Evolutionary conservation across 2,329 filamentous ascomycete genomes (phyloP).

Genomic region (Pseudogymnoascus verrucosus): DNA sequence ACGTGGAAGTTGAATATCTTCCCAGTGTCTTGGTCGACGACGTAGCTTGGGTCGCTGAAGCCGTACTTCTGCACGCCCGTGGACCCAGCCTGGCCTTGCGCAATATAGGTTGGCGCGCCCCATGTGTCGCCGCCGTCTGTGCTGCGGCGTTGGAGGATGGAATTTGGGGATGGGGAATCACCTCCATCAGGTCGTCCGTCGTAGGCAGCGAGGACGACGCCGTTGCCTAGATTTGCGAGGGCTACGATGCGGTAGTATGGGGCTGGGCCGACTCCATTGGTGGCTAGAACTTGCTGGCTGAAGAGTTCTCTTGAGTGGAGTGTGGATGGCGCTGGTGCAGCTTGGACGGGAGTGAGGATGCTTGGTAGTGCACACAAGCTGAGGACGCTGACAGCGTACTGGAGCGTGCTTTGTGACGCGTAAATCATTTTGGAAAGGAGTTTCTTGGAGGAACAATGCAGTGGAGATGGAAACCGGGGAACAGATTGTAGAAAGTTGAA

Average conservation of each 20-base stretch:
- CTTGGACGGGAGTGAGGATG: not conserved
- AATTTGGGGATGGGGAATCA: not conserved
- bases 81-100: not conserved
- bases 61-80: not conserved
- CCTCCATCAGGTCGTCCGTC: not conserved
- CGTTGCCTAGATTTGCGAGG: not conserved
- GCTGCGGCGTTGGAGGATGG: not conserved
- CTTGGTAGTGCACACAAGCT: not conserved
- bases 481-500: not conserved
- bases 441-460: not conserved
- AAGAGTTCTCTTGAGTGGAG: not conserved
- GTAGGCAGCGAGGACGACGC: not conserved
- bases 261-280: not conserved
- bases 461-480: not conserved
- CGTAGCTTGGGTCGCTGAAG: not conserved
- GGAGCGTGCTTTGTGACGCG: not conserved
- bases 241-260: conserved; percentile 5
- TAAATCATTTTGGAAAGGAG: not conserved
- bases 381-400: not conserved
- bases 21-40: not conserved
- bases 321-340: not conserved
- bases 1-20: conserved; percentile 2
- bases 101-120: not conserved
- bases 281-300: not conserved
- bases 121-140: not conserved